Percentiles rank a stretch among this genome's conserved stretches.
Evolutionary conservation across 2,329 filamentous ascomycete species (phyloP).

Genomic region (Colletotrichum lentis): DNA sequence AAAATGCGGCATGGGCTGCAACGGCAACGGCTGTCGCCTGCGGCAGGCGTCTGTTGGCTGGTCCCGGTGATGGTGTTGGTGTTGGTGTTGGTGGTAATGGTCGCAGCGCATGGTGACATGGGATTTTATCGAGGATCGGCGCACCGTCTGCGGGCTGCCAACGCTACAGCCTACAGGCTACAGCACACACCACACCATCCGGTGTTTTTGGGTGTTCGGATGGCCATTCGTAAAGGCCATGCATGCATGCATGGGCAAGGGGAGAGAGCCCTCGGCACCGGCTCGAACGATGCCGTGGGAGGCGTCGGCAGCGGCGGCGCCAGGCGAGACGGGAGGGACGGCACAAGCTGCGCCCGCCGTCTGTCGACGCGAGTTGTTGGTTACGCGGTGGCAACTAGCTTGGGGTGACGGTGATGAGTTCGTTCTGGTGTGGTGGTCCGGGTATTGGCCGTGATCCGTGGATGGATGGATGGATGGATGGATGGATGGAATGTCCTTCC

Average conservation of each 20-base stretch:
- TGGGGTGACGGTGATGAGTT: not conserved
- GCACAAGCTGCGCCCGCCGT: not conserved
- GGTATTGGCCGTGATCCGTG: too few species aligned
- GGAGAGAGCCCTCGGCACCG: not conserved
- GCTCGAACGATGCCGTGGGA: not conserved
- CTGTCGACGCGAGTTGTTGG: not conserved
- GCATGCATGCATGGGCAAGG: too few species aligned
- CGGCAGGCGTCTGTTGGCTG: constrained; percentile 6
- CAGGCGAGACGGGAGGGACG: not conserved
- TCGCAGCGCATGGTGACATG: constrained; percentile 12
- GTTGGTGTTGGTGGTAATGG: not conserved
- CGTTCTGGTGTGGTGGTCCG: too few species aligned
- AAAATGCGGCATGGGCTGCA: constrained; percentile 20
- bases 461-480: too few species aligned
- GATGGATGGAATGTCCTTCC: not conserved
- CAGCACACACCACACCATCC: not conserved
- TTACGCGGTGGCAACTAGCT: not conserved
- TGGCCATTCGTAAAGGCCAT: not conserved
- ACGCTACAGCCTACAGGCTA: constrained; percentile 5
- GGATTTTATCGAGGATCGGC: constrained; percentile 24
- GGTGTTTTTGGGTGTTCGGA: constrained; percentile 14
- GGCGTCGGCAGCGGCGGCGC: not conserved
- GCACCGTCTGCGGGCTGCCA: constrained; percentile 15
- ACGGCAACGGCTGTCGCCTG: constrained; percentile 30
- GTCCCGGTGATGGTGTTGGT: constrained; percentile 2